These are phyloP conservation scores for Flaveria brownii DNA, from an alignment of 129 eudicot species.

Conservation along the genomic window DNA sequence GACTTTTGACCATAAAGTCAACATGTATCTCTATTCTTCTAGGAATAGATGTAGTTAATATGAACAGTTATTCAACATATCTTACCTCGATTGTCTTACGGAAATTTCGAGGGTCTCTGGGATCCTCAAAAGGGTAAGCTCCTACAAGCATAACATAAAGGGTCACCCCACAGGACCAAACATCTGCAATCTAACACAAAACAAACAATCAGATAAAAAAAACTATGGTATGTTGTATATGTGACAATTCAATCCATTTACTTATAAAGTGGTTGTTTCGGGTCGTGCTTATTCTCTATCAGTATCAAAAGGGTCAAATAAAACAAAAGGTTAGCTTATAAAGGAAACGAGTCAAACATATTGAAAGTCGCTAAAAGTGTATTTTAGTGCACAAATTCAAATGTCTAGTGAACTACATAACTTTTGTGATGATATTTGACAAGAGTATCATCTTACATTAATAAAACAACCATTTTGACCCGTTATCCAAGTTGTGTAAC, in stretches of 20 bases:
- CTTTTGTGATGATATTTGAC: neutral
- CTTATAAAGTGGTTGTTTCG: neutral
- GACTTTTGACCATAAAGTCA: conserved; percentile 27
- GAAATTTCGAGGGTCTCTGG: conserved; percentile 65
- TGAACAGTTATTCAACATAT: neutral
- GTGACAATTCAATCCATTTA: neutral
- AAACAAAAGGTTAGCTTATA: neutral
- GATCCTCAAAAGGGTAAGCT: conserved; percentile 72
- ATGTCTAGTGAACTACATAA: neutral
- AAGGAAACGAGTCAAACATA: neutral
- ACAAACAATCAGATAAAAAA: conserved; percentile 9
- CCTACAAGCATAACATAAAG: conserved; percentile 70
- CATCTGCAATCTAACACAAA: conserved; percentile 63
- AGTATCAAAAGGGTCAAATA: neutral
- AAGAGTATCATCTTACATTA: neutral
- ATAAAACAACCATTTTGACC: neutral
- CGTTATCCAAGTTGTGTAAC: neutral
- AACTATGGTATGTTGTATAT: neutral
- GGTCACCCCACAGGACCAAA: conserved; percentile 80
- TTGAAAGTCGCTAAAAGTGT: neutral
- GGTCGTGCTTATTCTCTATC: neutral
- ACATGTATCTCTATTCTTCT: neutral
- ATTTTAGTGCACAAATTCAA: neutral
- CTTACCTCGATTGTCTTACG: conserved; percentile 59
- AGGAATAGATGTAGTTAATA: neutral